A percentile compares a stretch with the other conserved stretches of the same genome.
phyloP scores from a whole-genome alignment of 1,284 basidiomycete genomes.

The Pisolithus thermaeus region DNA sequence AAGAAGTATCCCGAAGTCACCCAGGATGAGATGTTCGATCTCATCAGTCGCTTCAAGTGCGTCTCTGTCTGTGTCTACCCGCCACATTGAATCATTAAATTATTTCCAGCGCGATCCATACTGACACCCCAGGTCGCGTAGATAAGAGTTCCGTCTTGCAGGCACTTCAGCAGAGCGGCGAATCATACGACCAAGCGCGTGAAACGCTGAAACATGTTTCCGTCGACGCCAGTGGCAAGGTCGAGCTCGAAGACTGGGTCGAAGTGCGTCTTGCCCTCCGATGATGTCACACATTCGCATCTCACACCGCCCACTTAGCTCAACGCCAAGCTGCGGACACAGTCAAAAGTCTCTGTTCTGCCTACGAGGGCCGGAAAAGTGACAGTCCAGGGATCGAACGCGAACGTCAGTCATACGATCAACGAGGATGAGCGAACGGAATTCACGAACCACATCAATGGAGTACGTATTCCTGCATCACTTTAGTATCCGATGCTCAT shows the following conservation, averaged over 20 bases:
- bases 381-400: slow-evolving; percentile 91
- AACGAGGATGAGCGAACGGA: slow-evolving; percentile 96
- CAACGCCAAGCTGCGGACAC: slow-evolving; percentile 72
- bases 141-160: slow-evolving; percentile 80
- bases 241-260: slow-evolving; percentile 98
- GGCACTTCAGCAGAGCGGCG: slow-evolving; percentile 68
- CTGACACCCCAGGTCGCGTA: slow-evolving; percentile 81
- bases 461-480: slow-evolving; percentile 38
- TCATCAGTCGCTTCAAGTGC: slow-evolving; percentile 92
- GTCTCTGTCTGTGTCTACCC: slow-evolving; percentile 29
- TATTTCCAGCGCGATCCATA: slow-evolving; percentile 63
- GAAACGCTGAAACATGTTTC: slow-evolving; percentile 94
- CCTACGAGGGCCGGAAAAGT: slow-evolving; percentile 85
- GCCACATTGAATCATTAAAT: slow-evolving; percentile 6
- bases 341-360: slow-evolving; percentile 49
- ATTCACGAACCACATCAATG: slow-evolving; percentile 98
- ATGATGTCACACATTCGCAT: slow-evolving; percentile 14
- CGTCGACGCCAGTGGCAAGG: slow-evolving; percentile 91
- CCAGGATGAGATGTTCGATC: slow-evolving; percentile 88
- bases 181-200: slow-evolving; percentile 88
- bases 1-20: slow-evolving; percentile 93
- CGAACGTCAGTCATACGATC: slow-evolving; percentile 96
- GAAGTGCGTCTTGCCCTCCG: slow-evolving; percentile 52
- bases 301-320: slow-evolving; percentile 42
- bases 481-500: slow-evolving; percentile 2